Evolutionary conservation across 2,329 filamentous ascomycete species (phyloP), one percentile per base, ranked within the genome.

Genomic region (Aspergillus sp.): DNA sequence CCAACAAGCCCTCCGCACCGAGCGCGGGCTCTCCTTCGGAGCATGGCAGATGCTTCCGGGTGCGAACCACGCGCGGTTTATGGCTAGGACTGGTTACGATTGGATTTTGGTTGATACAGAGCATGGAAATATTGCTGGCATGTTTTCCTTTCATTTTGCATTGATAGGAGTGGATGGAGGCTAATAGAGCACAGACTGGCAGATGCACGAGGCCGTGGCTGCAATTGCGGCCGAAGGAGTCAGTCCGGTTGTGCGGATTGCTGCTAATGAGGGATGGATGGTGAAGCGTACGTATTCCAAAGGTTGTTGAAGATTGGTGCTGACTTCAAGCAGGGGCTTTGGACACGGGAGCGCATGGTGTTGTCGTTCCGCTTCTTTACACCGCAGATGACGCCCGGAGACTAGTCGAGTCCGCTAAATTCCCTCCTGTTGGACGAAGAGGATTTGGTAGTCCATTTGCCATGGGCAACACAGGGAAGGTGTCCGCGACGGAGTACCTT

Each of bases 241-340:
- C 33, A 73, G 70, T 50, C 70, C 70, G 1, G 66, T 75, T 46
- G 70, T 75, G 17, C 63, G 67, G 45, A 75, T 82, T 38, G 71
- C 77, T 12, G 77, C 76, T 22, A 79, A 79, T 48, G 77, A 82
- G 64, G 70, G 74, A 43, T 82, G 78, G 79, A 80, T 81, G 78
- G 77, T 82, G 49, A 82, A 83, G 60, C 68, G 79, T 72, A 61
- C 12, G 44, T 39, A 22, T 33, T 45, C 20, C 39, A 25, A 10
- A 9, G 12, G 4, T 41, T 10, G 5, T 17, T 32, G 25, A 5
- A 22, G 20, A 7, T 30, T 10, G 33, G 30, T 15, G 37, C 7
- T 17, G 19, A 33, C 5, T 41, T 30, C 23, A 22, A 6, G 45
- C 48, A 74, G 71, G 73, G 44, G 80, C 80, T 9, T 70, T 83